Evolutionary conservation across 2,329 filamentous ascomycete species (phyloP).

Genomic region (Fusarium praegraminearum): DNA sequence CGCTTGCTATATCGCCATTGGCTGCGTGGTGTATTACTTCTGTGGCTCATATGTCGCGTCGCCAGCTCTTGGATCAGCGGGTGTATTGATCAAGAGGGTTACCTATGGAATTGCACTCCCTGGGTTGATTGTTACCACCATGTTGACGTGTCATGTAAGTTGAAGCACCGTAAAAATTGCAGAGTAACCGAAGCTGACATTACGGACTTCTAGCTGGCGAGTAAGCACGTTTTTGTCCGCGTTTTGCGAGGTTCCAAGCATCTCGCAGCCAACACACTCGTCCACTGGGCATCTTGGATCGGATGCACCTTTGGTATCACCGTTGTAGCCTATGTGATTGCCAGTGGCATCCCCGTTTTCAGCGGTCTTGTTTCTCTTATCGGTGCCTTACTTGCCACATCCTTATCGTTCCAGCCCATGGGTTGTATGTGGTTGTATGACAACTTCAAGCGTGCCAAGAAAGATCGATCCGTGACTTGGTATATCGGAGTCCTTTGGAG

Average conservation of each 20-base stretch:
- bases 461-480: conserved; percentile 8
- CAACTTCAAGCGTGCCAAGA: conserved; percentile 34
- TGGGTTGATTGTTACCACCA: conserved; percentile 47
- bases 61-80: conserved; percentile 61
- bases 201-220: conserved; percentile 7
- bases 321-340: conserved; percentile 48
- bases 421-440: conserved; percentile 50
- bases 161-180: accelerated
- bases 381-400: conserved; percentile 49
- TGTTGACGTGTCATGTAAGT: conserved; percentile 48
- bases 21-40: conserved; percentile 59
- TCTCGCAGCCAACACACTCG: conserved; percentile 45
- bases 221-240: conserved; percentile 35
- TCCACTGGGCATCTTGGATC: conserved; percentile 51
- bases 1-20: conserved; percentile 51
- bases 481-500: conserved; percentile 11
- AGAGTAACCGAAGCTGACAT: neutral
- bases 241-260: conserved; percentile 49
- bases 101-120: conserved; percentile 55
- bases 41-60: conserved; percentile 61
- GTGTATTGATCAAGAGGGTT: conserved; percentile 57
- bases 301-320: conserved; percentile 45
- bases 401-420: conserved; percentile 50
- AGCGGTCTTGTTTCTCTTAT: conserved; percentile 47
- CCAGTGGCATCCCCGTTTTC: conserved; percentile 45